Evolutionary conservation across 257 asterid species (phyloP).

Genomic region (Nemophila menziesii): DNA sequence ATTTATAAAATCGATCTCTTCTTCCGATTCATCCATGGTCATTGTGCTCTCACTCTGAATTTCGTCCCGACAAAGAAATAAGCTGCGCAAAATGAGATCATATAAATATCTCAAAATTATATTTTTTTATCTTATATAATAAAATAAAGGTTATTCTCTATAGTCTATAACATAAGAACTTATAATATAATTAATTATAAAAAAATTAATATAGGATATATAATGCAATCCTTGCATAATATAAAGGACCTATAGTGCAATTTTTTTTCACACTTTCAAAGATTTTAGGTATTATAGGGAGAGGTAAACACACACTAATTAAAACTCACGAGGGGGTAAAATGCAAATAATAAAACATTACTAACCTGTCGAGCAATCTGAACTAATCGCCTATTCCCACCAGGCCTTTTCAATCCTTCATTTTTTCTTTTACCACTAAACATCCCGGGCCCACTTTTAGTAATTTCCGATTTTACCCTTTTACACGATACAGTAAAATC

Average conservation of each 20-base stretch:
- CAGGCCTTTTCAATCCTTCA: slow-evolving; percentile 18
- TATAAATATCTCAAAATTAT: no score
- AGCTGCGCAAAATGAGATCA: slow-evolving; percentile 38
- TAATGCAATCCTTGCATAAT: no score
- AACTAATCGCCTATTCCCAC: slow-evolving; percentile 19
- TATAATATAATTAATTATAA: no score
- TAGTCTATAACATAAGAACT: no score
- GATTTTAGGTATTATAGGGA: background rate
- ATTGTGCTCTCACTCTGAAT: background rate
- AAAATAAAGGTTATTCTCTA: no score
- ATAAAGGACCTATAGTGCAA: no score
- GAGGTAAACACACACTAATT: background rate
- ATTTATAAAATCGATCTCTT: background rate
- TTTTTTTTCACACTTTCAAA: no score
- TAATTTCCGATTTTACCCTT: slow-evolving; percentile 23
- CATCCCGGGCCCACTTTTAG: no score
- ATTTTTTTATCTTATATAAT: no score
- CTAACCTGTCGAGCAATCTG: slow-evolving; percentile 39
- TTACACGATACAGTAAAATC: slow-evolving; percentile 26
- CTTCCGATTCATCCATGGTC: background rate
- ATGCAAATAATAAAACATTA: background rate
- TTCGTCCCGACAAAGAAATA: slow-evolving; percentile 21
- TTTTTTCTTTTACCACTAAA: slow-evolving; percentile 43
- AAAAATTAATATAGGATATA: no score
- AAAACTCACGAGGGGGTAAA: background rate